A percentile compares a stretch with the other conserved stretches of the same genome.
These are phyloP conservation scores for Scedosporium aurantiacum DNA, from an alignment of 2,329 filamentous ascomycete species.

Conservation along the genomic window DNA sequence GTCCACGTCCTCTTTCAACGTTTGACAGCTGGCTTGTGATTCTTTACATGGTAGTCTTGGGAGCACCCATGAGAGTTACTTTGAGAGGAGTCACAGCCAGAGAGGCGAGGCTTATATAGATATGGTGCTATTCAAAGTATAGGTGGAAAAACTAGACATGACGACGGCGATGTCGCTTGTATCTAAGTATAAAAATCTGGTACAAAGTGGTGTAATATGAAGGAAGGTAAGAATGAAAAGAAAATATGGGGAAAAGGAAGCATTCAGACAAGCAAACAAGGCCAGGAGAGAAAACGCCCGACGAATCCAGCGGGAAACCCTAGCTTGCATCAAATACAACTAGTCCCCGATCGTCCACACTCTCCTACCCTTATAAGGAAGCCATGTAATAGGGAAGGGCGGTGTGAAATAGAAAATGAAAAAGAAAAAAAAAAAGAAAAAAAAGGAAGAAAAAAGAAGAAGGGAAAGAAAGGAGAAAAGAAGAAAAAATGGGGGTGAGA, in stretches of 20 bases:
- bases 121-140: not conserved
- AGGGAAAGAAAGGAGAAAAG: constrained; percentile 4
- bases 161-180: not conserved
- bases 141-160: not conserved
- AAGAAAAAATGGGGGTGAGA: constrained; percentile 10
- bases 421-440: constrained; percentile 1
- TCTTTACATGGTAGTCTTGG: too few relatives aligned
- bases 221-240: not conserved
- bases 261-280: not conserved
- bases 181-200: not conserved
- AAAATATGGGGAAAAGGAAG: not conserved
- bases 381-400: not conserved
- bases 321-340: not conserved
- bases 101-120: not conserved
- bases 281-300: not conserved
- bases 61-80: not conserved
- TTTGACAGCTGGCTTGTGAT: too few relatives aligned
- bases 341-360: not conserved
- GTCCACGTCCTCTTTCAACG: too few relatives aligned
- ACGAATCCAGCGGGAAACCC: not conserved
- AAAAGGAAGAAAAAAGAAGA: constrained; percentile 3
- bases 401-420: not conserved
- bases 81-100: not conserved
- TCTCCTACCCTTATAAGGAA: not conserved
- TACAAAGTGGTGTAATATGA: not conserved